Evolutionary conservation across 768 basidiomycete genomes (phyloP).

Genomic region (Mycena alexandri): DNA sequence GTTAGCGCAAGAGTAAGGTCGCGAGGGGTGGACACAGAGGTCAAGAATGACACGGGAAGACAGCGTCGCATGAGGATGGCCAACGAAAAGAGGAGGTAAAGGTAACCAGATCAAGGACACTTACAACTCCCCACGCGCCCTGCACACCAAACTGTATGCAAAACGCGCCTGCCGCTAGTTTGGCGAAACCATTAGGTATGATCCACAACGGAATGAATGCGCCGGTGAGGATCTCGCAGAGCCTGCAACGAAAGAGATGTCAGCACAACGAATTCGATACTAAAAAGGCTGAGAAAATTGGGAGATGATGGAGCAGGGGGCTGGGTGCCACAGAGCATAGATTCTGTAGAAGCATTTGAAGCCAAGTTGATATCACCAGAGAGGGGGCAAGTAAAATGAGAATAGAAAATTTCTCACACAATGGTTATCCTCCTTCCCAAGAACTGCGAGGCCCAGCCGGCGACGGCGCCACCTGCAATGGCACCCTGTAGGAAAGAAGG

Average conservation of each 20-base stretch:
- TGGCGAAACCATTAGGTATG: constrained; percentile 65
- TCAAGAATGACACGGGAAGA: constrained; percentile 10
- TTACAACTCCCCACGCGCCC: constrained; percentile 78
- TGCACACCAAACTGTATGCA: constrained; percentile 79
- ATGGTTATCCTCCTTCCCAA: constrained; percentile 87
- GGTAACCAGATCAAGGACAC: constrained; percentile 43
- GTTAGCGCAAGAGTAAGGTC: constrained; percentile 21
- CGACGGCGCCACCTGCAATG: constrained; percentile 72
- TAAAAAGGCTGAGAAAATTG: constrained; percentile 9
- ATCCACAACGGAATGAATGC: constrained; percentile 77
- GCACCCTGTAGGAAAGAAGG: constrained; percentile 43
- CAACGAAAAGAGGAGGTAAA: too few species aligned
- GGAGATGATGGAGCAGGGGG: too few species aligned
- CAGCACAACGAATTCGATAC: constrained; percentile 19
- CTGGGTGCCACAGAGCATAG: too few species aligned
- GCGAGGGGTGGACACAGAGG: constrained; percentile 1
- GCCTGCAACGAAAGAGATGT: constrained; percentile 38
- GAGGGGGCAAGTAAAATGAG: constrained; percentile 6
- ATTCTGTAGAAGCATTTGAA: too few species aligned
- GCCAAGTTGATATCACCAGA: too few species aligned
- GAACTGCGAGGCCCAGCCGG: constrained; percentile 80
- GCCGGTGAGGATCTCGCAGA: constrained; percentile 54
- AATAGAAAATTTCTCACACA: constrained; percentile 54
- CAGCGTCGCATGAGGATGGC: too few species aligned
- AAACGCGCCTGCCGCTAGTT: constrained; percentile 76